Percentiles rank a stretch among this genome's conserved stretches.
These are phyloP conservation scores for Diaporthe vaccinii DNA, from an alignment of 2,329 filamentous ascomycete genomes.

Conservation along the genomic window DNA sequence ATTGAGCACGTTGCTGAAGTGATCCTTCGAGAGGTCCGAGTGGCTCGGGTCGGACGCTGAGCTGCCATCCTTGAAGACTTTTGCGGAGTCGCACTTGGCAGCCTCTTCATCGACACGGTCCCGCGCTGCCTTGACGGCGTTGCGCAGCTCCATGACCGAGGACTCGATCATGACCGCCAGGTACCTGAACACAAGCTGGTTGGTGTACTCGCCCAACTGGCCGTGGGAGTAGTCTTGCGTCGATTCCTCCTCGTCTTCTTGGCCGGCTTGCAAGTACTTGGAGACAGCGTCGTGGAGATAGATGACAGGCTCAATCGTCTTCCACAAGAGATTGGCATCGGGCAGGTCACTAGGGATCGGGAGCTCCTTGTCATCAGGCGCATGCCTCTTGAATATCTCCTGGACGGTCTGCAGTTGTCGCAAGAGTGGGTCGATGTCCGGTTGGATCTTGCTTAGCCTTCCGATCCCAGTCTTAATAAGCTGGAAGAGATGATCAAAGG, in stretches of 20 bases:
- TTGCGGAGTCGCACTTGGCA: constrained; percentile 47
- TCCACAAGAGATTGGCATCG: constrained; percentile 47
- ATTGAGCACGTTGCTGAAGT: constrained; percentile 71
- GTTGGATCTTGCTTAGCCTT: constrained; percentile 44
- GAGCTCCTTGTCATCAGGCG: constrained; percentile 8
- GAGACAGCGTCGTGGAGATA: constrained; percentile 48
- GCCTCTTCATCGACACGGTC: constrained; percentile 49
- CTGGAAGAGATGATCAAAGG: constrained; percentile 49
- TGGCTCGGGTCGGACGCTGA: constrained; percentile 69
- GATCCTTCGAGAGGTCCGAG: constrained; percentile 71
- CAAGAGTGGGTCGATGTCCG: constrained; percentile 44
- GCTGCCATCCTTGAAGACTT: constrained; percentile 46
- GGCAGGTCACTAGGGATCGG: constrained; percentile 29
- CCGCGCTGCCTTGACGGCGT: constrained; percentile 49
- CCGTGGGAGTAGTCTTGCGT: constrained; percentile 43
- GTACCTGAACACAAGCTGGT: constrained; percentile 49
- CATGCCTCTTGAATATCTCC: constrained; percentile 47
- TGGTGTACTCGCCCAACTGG: constrained; percentile 48
- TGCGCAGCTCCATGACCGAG: constrained; percentile 48
- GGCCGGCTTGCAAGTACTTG: constrained; percentile 49
- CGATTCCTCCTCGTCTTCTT: constrained; percentile 46
- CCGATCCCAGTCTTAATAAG: constrained; percentile 47
- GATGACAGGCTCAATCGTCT: constrained; percentile 49
- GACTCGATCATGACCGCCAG: constrained; percentile 49
- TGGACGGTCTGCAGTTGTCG: constrained; percentile 47